A percentile compares a stretch with the other conserved stretches of the same genome.
These are phyloP conservation scores for Pichia nakasei DNA, from an alignment of 805 yeast genomes.

Conservation along the genomic window DNA sequence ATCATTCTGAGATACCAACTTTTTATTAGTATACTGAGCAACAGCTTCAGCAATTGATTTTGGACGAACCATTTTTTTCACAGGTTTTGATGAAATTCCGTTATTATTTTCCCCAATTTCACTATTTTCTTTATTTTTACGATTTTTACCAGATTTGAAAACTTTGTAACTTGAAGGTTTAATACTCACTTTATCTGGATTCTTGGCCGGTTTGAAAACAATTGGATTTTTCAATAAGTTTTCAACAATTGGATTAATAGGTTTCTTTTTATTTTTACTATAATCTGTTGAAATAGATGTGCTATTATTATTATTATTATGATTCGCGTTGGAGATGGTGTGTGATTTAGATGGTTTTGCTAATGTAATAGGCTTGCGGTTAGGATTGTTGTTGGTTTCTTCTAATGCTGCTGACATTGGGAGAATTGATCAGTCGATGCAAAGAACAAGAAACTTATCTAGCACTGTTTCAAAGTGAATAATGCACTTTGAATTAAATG, in stretches of 20 bases:
- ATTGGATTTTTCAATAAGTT: conserved; percentile 49
- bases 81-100: no score
- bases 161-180: conserved; percentile 41
- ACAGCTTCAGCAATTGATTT: conserved; percentile 51
- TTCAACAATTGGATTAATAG: conserved; percentile 5
- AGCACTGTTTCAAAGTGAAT: no score
- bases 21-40: conserved; percentile 48
- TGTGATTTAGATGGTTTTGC: no score
- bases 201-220: conserved; percentile 52
- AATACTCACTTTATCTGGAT: conserved; percentile 38
- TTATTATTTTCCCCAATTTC: neutral
- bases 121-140: conserved; percentile 1
- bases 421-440: no score
- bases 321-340: neutral
- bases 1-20: conserved; percentile 27
- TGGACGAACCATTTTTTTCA: conserved; percentile 25
- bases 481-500: no score
- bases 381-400: neutral
- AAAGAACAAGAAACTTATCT: no score
- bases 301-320: neutral
- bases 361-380: no score
- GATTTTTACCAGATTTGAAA: conserved; percentile 25
- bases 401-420: neutral
- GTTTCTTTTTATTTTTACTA: neutral
- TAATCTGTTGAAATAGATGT: neutral